A percentile compares a stretch with the other conserved stretches of the same genome.
These are phyloP conservation scores for Pyrenophora graminea DNA, from an alignment of 2,329 filamentous ascomycete genomes.

Conservation along the genomic window DNA sequence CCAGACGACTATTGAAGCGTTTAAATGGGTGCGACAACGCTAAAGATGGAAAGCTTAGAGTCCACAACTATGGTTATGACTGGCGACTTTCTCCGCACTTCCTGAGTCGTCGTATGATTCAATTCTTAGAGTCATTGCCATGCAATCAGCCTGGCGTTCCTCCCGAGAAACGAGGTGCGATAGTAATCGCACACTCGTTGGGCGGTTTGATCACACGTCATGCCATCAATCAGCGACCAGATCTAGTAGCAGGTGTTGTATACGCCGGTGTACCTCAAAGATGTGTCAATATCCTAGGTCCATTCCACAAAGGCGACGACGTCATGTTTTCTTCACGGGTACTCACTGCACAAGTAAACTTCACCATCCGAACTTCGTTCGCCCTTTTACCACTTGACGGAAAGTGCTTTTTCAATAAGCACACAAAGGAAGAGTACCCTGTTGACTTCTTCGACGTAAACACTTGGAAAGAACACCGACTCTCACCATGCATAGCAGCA, in stretches of 20 bases:
- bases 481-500: conserved; percentile 77
- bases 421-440: conserved; percentile 77
- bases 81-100: conserved; percentile 86
- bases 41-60: conserved; percentile 69
- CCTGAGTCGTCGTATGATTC: conserved; percentile 70
- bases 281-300: conserved; percentile 90
- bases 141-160: conserved; percentile 68
- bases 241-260: conserved; percentile 82
- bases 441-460: conserved; percentile 82
- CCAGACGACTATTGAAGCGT: conserved; percentile 77
- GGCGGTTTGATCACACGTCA: conserved; percentile 88
- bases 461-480: conserved; percentile 76
- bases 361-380: conserved; percentile 85
- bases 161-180: conserved; percentile 66
- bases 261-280: conserved; percentile 84
- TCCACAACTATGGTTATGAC: conserved; percentile 93
- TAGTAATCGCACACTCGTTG: conserved; percentile 83
- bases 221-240: conserved; percentile 81
- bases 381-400: conserved; percentile 84
- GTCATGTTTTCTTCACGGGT: conserved; percentile 88
- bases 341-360: conserved; percentile 90
- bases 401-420: conserved; percentile 82
- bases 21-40: conserved; percentile 75
- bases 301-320: conserved; percentile 87
- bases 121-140: conserved; percentile 73